Base-by-base conservation (phyloP, 805 yeast species). In the Suhomyces sp. region DNA sequence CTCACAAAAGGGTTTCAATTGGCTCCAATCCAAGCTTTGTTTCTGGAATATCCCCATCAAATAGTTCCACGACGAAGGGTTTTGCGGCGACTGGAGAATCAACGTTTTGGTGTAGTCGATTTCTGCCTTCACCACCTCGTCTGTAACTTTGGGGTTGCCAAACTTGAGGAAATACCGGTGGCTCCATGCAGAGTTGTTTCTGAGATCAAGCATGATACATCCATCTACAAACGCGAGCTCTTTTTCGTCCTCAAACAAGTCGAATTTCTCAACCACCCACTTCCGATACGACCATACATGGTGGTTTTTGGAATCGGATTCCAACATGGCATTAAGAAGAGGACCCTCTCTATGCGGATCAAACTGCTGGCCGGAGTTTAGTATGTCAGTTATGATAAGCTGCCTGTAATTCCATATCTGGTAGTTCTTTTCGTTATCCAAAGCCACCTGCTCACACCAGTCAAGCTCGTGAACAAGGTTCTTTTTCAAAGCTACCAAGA, bases 351-450 rank as follows among this genome's bases (percentile, higher is more conserved):
- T 72, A 42, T 69, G 73, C 2, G 78, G 69, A 44, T 73, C 60
- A 59, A 77, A 78, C 52, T 52, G 54, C 5, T 54, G 58, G 6
- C 46, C 27, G 19, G 3, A 55, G 53, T 40, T 69, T 48, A 66
- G n/a, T 35, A 73, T 66, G 51, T 58, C 47, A 42, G 76, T 76
- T 51, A 87, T 70, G 7, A 93, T 65, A 33, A 84, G 72, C 62
- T 87, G 92, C 52, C 97, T 80, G 64, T 93, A 92, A 61, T 92
- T 89, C 97, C 98, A 94, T n/a, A 93, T 87, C 68, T 94, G 99
- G 70, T 94, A 94, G 73, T 92, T 93, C 68, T 94, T 94, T 41
- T 92, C 87, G 66, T 88, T 87, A 10, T 80, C 84, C 47, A 87
- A 64, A 0, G 96, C 92, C 35, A 89, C 72, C 33, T 76, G 76